Conservation (phyloP, 2,329 filamentous ascomycete species). For the Fusarium verrucosum region DNA sequence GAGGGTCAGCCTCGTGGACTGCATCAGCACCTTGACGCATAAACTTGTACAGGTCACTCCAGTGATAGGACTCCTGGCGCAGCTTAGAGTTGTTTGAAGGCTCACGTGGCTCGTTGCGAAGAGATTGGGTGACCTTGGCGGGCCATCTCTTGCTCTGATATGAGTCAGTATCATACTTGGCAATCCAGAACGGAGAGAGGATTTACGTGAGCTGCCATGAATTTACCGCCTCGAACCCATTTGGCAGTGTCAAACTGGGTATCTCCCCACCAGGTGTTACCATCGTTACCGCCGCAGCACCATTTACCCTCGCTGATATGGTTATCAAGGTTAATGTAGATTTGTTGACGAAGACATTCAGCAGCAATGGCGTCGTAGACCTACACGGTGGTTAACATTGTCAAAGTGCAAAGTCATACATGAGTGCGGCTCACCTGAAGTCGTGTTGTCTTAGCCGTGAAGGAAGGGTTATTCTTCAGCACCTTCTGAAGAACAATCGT, state of each 20-base stretch:
- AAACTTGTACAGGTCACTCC: constrained; percentile 64
- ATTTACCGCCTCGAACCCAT: constrained; percentile 68
- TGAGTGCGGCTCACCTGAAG: constrained; percentile 51
- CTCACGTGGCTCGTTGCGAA: constrained; percentile 64
- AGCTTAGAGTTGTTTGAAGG: constrained; percentile 48
- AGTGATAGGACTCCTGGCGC: constrained; percentile 58
- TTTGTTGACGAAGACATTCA: constrained; percentile 62
- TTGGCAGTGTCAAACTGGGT: constrained; percentile 65
- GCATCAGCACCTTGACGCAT: constrained; percentile 58
- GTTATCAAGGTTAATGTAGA: constrained; percentile 69
- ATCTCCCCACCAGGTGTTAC: constrained; percentile 71
- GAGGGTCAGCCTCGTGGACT: constrained; percentile 61
- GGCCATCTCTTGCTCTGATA: constrained; percentile 21
- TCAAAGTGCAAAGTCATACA: fast-evolving
- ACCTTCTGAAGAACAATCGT: constrained; percentile 61
- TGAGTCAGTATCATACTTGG: fast-evolving
- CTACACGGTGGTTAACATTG: neutral
- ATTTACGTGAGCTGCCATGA: constrained; percentile 67
- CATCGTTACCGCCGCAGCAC: constrained; percentile 65
- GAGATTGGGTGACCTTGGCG: constrained; percentile 44
- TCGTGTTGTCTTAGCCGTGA: constrained; percentile 63
- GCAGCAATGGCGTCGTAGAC: constrained; percentile 68
- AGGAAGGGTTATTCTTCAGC: constrained; percentile 64
- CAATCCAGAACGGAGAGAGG: fast-evolving
- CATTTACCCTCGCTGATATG: constrained; percentile 67